Percentiles rank a stretch among this genome's conserved stretches.
phyloP scores from a whole-genome alignment of 768 basidiomycete genomes.

The Auriscalpium vulgare region DNA sequence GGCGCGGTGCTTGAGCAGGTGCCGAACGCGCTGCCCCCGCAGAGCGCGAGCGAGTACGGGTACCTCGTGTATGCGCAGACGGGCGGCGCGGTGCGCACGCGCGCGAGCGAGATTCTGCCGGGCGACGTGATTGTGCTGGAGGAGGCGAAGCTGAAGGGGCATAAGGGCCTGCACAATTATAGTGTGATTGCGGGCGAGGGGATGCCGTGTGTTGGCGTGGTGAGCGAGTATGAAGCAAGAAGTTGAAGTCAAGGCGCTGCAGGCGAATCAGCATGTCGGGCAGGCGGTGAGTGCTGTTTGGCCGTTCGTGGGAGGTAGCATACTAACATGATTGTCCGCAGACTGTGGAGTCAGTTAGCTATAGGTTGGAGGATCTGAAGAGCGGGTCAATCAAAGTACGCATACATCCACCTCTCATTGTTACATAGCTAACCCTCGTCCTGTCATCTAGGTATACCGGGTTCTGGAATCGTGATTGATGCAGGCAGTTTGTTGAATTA shows the following conservation, averaged over 20 bases:
- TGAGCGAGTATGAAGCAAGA: slow-evolving; percentile 83
- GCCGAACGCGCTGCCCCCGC: slow-evolving; percentile 44
- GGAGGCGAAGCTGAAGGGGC: slow-evolving; percentile 73
- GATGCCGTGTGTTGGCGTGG: slow-evolving; percentile 62
- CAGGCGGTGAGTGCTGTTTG: slow-evolving; percentile 51
- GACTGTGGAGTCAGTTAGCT: slow-evolving; percentile 75
- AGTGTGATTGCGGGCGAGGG: slow-evolving; percentile 45
- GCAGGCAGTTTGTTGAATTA: slow-evolving; percentile 2
- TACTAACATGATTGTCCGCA: slow-evolving; percentile 18
- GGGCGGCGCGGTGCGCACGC: slow-evolving; percentile 55
- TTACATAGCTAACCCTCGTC: not conserved
- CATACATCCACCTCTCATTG: not conserved
- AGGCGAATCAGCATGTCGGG: slow-evolving; percentile 82
- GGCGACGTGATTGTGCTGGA: slow-evolving; percentile 74
- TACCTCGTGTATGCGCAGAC: slow-evolving; percentile 71
- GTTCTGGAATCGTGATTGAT: slow-evolving; percentile 20
- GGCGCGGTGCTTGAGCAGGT: slow-evolving; percentile 56
- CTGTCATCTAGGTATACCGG: slow-evolving; percentile 20
- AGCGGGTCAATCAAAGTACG: slow-evolving; percentile 72
- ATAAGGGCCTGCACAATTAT: slow-evolving; percentile 74
- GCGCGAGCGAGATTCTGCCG: slow-evolving; percentile 74
- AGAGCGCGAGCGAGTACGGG: slow-evolving; percentile 46
- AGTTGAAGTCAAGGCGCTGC: slow-evolving; percentile 79
- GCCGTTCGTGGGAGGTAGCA: not conserved
- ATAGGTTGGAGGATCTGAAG: slow-evolving; percentile 84